A percentile compares a stretch with the other conserved stretches of the same genome.
Conservation (phyloP, 441 rosid species). For the Populus hybrid region DNA sequence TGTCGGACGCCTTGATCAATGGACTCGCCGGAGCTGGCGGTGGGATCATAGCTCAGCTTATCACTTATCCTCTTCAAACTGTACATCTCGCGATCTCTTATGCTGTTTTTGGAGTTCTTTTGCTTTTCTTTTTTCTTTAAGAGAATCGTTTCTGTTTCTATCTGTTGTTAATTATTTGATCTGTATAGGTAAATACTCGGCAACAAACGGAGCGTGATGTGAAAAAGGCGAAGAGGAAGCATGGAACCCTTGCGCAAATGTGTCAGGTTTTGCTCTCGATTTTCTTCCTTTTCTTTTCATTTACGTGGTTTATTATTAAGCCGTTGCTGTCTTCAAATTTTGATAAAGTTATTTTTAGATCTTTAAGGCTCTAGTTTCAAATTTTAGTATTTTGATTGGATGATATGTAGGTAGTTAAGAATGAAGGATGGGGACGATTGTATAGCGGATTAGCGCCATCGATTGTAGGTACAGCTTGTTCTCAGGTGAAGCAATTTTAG, state of each 20-base stretch:
- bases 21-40: slow-evolving; percentile 98
- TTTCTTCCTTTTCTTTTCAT: not conserved
- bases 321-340: too few species aligned
- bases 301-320: not conserved
- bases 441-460: slow-evolving; percentile 88
- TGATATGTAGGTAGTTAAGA: slow-evolving; percentile 63
- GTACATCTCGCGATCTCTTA: slow-evolving; percentile 33
- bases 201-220: slow-evolving; percentile 91
- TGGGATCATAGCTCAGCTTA: slow-evolving; percentile 96
- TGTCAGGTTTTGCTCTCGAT: slow-evolving; percentile 47
- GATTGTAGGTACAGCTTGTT: slow-evolving; percentile 79
- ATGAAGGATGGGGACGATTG: slow-evolving; percentile 88
- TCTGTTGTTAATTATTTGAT: slow-evolving; percentile 3
- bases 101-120: not conserved
- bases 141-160: not conserved
- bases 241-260: slow-evolving; percentile 67
- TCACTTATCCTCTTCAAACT: slow-evolving; percentile 96
- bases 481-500: slow-evolving; percentile 54
- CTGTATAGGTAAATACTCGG: slow-evolving; percentile 71
- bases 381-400: not conserved
- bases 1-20: slow-evolving; percentile 95
- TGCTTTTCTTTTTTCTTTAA: not conserved
- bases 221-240: slow-evolving; percentile 69
- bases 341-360: too few species aligned
- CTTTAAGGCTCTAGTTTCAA: not conserved